Evolutionary conservation across 768 basidiomycete genomes (phyloP).

Genomic region (Daedaleopsis sinensis): DNA sequence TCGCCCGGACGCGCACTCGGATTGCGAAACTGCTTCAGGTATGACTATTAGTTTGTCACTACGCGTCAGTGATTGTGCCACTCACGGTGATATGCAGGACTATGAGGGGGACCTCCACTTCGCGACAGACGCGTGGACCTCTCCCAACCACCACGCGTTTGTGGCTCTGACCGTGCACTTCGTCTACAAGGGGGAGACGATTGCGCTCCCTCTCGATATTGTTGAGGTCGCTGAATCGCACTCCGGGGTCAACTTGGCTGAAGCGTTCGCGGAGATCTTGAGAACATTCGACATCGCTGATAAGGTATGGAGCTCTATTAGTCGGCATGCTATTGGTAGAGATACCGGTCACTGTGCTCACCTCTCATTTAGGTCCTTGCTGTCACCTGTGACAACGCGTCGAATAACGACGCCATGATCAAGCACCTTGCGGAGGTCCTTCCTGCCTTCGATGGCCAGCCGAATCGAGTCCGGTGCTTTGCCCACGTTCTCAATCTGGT

Average conservation of each 20-base stretch:
- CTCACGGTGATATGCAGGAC: constrained; percentile 11
- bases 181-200: background rate
- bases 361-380: constrained; percentile 33
- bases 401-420: constrained; percentile 39
- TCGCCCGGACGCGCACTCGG: constrained; percentile 17
- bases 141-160: background rate
- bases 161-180: background rate
- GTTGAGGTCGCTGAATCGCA: background rate
- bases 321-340: background rate
- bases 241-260: background rate
- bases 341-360: constrained; percentile 4
- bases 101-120: constrained; percentile 32
- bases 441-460: constrained; percentile 21
- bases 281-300: background rate
- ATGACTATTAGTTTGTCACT: constrained; percentile 16
- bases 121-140: constrained; percentile 20
- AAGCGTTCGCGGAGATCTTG: background rate
- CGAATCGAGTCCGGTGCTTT: constrained; percentile 39
- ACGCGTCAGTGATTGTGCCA: background rate
- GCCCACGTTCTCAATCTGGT: constrained; percentile 43
- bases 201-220: background rate
- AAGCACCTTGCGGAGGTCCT: constrained; percentile 28
- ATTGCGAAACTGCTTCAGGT: constrained; percentile 29
- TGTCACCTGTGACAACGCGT: constrained; percentile 42
- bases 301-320: background rate